Conservation (phyloP, 352 stramenopile species). For the Globisporangium alternatum region DNA sequence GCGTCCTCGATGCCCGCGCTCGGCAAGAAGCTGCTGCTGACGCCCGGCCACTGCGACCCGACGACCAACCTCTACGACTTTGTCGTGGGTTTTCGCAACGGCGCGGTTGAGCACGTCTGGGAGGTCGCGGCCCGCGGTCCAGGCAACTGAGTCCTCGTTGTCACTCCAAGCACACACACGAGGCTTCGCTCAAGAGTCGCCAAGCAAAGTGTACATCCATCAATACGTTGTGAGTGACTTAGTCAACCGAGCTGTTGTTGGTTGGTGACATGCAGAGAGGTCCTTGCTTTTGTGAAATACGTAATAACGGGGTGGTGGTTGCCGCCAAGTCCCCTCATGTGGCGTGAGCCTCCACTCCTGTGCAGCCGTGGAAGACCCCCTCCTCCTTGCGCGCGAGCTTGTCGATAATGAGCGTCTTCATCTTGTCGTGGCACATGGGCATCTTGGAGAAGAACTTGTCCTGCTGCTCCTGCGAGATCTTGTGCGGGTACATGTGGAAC, state of each 20-base stretch:
- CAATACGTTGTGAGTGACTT: constrained; percentile 4
- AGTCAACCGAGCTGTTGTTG: constrained; percentile 1
- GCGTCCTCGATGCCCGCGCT: constrained; percentile 44
- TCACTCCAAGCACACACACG: neutral
- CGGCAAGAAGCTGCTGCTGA: constrained; percentile 55
- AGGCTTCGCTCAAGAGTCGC: neutral
- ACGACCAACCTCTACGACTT: constrained; percentile 79
- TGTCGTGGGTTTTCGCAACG: constrained; percentile 52
- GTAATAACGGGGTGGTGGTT: neutral
- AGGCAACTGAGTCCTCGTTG: constrained; percentile 35
- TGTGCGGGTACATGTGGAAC: constrained; percentile 79
- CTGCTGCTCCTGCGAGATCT: constrained; percentile 57
- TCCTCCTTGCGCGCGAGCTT: constrained; percentile 25
- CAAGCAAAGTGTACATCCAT: constrained; percentile 12
- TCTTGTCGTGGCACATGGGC: constrained; percentile 55
- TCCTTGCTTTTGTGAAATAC: constrained; percentile 1
- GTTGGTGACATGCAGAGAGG: constrained; percentile 1
- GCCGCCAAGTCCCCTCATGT: neutral
- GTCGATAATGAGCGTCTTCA: constrained; percentile 59
- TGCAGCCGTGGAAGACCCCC: constrained; percentile 6
- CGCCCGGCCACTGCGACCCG: constrained; percentile 70
- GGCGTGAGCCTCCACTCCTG: neutral
- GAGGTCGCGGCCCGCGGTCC: constrained; percentile 50
- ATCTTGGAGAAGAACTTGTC: constrained; percentile 61
- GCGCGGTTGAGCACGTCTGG: constrained; percentile 54